Conservation (phyloP, 768 basidiomycete genomes). For the Mycena polygramma region DNA sequence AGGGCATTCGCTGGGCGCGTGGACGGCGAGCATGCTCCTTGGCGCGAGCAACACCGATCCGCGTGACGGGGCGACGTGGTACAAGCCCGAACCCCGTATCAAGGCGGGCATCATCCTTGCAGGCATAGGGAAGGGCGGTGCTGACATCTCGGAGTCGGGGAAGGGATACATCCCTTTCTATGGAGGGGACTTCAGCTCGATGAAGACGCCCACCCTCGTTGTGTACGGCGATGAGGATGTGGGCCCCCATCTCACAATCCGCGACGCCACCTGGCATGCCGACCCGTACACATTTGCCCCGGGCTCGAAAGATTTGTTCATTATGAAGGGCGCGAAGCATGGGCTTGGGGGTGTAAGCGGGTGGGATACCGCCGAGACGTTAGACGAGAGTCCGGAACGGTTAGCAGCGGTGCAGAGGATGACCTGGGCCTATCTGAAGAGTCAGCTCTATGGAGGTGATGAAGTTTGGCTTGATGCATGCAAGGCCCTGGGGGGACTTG, state of each 20-base stretch:
- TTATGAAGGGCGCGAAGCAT: constrained; percentile 13
- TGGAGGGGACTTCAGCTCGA: neutral
- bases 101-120: constrained; percentile 6
- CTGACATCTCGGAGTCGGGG: neutral
- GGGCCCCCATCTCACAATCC: constrained; percentile 2
- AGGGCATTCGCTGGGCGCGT: constrained; percentile 7
- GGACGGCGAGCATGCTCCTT: constrained; percentile 8
- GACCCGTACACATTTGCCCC: neutral
- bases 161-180: neutral
- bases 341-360: constrained; percentile 10
- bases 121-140: neutral
- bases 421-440: constrained; percentile 8
- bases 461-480: neutral
- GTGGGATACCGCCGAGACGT: constrained; percentile 3
- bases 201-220: constrained; percentile 2
- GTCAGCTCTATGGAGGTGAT: constrained; percentile 5
- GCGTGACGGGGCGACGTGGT: constrained; percentile 8
- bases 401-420: constrained; percentile 8
- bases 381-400: constrained; percentile 6
- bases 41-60: constrained; percentile 10
- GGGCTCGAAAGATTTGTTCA: neutral
- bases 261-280: constrained; percentile 7
- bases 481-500: neutral
- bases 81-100: constrained; percentile 4
- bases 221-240: constrained; percentile 8